Base-by-base conservation (phyloP, 2,329 filamentous ascomycete genomes). In the Xylaria polymorpha region DNA sequence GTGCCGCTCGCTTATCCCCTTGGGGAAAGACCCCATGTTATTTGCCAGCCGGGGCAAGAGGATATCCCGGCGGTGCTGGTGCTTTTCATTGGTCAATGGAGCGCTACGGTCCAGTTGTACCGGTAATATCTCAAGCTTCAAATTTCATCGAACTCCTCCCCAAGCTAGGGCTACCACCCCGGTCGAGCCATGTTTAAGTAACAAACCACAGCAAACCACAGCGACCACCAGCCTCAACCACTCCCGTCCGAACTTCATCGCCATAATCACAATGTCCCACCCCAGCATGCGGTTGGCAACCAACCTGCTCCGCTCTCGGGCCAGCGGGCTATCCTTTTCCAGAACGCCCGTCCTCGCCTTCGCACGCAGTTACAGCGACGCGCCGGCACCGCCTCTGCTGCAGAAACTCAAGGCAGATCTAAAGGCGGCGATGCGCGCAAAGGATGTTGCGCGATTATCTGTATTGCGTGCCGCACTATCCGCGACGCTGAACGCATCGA, bases 401-500 rank as follows among this genome's bases (percentile, higher is more conserved):
- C 79, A 82, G 63, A 87, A 85, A 79, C 81, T 90, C 75, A 88
- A 87, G 76, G 80, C 78, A 71, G 89, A 92, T 74, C 83, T 92
- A 70, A 92, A 92, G 81, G 80, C 83, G 10, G 89, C 90, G 58
- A 91, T 92, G 89, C 85, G 86, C 67, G 84, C 84, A 74, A 91
- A 90, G 79, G 89, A 92, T 77, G 80, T 84, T 32, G 83, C 87
- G 32, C 88, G 91, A 2, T 87, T 94, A 32, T 82, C 86, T 46
- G 91, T 93, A 44, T 85, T 95, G 58, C 91, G 92, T 73, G 80
- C 85, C 48, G 82, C 94, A 70, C 85, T 94, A 72, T 85, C 91
- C 39, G 87, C 91, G 71, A 89, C 91, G 70, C 89, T 90, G 74
- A 94, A 94, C 80, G 90, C 91, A 41, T 91, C 89, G 78, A 94